Conservation (phyloP, 164 flowering plant species). For the Chimonanthus salicifolius region DNA sequence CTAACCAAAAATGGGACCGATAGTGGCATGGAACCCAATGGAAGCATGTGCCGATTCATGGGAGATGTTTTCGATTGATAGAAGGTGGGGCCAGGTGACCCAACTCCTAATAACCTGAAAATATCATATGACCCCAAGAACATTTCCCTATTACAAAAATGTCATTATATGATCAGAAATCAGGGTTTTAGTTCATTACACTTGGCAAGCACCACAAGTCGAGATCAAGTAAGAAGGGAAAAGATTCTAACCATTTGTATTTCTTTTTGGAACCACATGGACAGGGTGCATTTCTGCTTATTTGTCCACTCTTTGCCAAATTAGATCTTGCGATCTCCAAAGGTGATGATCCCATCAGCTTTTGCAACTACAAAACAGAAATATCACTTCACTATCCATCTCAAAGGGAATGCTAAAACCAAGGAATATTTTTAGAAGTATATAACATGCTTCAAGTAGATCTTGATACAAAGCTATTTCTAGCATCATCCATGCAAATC, state of each 20-base stretch:
- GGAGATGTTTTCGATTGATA: too few species aligned
- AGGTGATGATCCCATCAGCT: conserved; percentile 85
- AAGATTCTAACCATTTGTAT: conserved; percentile 64
- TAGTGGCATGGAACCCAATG: too few species aligned
- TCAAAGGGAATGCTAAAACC: background rate
- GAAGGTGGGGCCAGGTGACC: too few species aligned
- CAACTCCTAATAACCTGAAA: too few species aligned
- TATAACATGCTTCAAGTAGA: background rate
- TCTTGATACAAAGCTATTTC: background rate
- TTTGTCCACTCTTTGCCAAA: conserved; percentile 86
- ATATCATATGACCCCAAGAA: too few species aligned
- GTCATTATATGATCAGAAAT: background rate
- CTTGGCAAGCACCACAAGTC: background rate
- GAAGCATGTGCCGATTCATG: too few species aligned
- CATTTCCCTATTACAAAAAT: background rate
- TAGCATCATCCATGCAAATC: background rate
- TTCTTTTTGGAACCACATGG: conserved; percentile 95
- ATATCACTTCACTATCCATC: background rate
- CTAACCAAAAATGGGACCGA: too few species aligned
- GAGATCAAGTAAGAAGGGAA: conserved; percentile 1
- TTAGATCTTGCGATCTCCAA: conserved; percentile 82
- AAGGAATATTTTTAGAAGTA: too few species aligned
- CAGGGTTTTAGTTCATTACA: background rate
- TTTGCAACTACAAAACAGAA: conserved; percentile 58
- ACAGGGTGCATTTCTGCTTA: conserved; percentile 82